Evolutionary conservation across 2,329 filamentous ascomycete genomes (phyloP).

Genomic region (Hymenoscyphus infarciens): DNA sequence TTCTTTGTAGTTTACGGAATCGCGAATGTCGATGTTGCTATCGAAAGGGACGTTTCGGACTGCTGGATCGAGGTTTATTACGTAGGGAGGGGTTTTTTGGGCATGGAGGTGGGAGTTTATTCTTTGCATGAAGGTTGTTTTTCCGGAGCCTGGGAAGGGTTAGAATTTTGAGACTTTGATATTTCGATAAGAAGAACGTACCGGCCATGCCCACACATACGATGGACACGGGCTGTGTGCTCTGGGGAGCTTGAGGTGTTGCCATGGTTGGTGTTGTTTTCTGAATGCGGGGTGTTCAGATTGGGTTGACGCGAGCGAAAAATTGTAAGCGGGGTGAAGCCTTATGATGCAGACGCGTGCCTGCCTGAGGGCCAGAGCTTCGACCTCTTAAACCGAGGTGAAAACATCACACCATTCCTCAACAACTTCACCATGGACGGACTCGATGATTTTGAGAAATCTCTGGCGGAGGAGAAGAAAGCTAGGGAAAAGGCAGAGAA

Average conservation of each 20-base stretch:
- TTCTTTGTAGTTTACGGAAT: slow-evolving; percentile 98
- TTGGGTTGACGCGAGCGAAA: slow-evolving; percentile 10
- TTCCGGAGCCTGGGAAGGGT: slow-evolving; percentile 68
- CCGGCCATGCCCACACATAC: slow-evolving; percentile 98
- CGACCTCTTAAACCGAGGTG: slow-evolving; percentile 11
- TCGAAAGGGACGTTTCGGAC: slow-evolving; percentile 93
- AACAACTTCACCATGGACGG: slow-evolving; percentile 45
- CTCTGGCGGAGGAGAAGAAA: slow-evolving; percentile 63
- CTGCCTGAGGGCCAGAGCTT: slow-evolving; percentile 16
- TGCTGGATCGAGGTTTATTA: slow-evolving; percentile 94
- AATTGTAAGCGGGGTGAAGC: slow-evolving; percentile 22
- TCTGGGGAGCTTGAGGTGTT: slow-evolving; percentile 32
- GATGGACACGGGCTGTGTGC: slow-evolving; percentile 64
- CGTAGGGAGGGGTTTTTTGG: slow-evolving; percentile 79
- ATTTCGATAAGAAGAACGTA: slow-evolving; percentile 34
- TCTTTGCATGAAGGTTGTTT: slow-evolving; percentile 99
- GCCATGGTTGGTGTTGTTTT: slow-evolving; percentile 36
- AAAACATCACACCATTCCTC: slow-evolving; percentile 4
- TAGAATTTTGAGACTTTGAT: neutral
- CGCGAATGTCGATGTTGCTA: slow-evolving; percentile 96
- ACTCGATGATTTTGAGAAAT: slow-evolving; percentile 73
- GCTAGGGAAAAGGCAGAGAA: slow-evolving; percentile 47
- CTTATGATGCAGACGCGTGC: slow-evolving; percentile 20
- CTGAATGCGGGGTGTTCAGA: slow-evolving; percentile 5
- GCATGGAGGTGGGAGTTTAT: slow-evolving; percentile 91